These are phyloP conservation scores for Sporothrix pallida DNA, from an alignment of 2,329 filamentous ascomycete species.

Conservation along the genomic window DNA sequence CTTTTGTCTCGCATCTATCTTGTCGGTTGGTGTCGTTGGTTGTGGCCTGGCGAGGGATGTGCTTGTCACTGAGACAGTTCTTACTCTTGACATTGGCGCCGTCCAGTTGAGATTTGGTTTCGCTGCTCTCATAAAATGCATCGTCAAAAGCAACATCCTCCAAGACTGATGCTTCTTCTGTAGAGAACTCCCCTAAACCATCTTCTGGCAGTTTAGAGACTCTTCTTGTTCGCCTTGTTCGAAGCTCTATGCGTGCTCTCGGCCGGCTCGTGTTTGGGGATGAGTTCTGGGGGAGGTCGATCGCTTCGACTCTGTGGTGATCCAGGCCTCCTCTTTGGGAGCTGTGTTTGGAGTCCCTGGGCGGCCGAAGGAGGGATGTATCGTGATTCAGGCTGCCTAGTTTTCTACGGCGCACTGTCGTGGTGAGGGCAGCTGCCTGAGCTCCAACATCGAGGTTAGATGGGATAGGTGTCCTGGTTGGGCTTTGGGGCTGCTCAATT, in stretches of 20 bases:
- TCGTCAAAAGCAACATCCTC: slow-evolving; percentile 28
- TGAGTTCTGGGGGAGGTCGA: slow-evolving; percentile 16
- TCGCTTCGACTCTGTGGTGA: neutral
- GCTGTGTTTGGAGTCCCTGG: neutral
- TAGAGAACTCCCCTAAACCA: slow-evolving; percentile 34
- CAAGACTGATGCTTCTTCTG: slow-evolving; percentile 35
- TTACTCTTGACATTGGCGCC: no score
- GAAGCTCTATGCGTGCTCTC: slow-evolving; percentile 31
- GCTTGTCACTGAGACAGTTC: neutral
- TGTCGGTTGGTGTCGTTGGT: neutral
- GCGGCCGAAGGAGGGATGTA: slow-evolving; percentile 27
- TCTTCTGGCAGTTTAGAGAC: slow-evolving; percentile 27
- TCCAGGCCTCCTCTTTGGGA: neutral
- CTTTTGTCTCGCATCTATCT: neutral
- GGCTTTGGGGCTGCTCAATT: neutral
- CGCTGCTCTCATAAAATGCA: neutral
- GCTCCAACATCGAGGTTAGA: neutral
- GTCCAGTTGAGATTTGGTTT: no score
- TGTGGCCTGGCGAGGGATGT: neutral
- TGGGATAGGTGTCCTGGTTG: neutral
- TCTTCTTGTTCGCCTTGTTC: slow-evolving; percentile 32
- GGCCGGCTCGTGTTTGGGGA: neutral
- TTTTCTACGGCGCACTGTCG: slow-evolving; percentile 32
- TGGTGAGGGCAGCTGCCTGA: neutral
- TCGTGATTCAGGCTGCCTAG: slow-evolving; percentile 32